Evolutionary conservation across 306 rosid genomes (phyloP), one percentile per base, ranked within the genome.

Genomic region (Gastrolobium bilobum): DNA sequence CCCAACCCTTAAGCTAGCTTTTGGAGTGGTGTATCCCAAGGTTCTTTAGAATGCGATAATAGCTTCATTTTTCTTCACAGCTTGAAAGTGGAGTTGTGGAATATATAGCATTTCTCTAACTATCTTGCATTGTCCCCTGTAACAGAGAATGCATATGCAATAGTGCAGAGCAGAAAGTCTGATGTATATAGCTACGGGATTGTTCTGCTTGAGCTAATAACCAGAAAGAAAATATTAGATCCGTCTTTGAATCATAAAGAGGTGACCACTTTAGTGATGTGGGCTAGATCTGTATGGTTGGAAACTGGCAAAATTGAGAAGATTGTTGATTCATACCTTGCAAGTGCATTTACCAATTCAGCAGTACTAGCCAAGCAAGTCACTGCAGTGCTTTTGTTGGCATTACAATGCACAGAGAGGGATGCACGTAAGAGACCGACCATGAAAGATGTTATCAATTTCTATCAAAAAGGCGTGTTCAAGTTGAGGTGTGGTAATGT

Each of bases 151-250:
- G 88, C 91, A 13, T 83, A 79, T 63, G 30, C 80, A 53, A 63
- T 77, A 48, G 69, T 26, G 26, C 59, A 10, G 42, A 80, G 88
- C 35, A 71, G 57, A 62, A 89, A 86, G 65, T 84, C 91, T 7
- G 95, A 92, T 50, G 95, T 87, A 9, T 90, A 84, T 63, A 84
- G 95, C 47, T 90, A 80, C 5, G 95, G 95, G 42, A 90, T 92
- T 2, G 90, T 92, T 48, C 78, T 92, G 79, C 86, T 92, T 2
- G 92, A 90, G 89, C 80, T 88, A 40, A 81, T 92, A 83, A 83
- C 88, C n/a, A 75, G 93, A 76, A 89, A 79, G 82, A 83, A 81
- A 75, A 91, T 87, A 3, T 13, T 87, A 62, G 86, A 11, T 43
- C 80, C 84, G n/a, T 84, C 84, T 13, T n/a, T 10, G 46, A 44